Conservation (phyloP, 805 yeast genomes). For the Yarrowia yakushimensis region DNA sequence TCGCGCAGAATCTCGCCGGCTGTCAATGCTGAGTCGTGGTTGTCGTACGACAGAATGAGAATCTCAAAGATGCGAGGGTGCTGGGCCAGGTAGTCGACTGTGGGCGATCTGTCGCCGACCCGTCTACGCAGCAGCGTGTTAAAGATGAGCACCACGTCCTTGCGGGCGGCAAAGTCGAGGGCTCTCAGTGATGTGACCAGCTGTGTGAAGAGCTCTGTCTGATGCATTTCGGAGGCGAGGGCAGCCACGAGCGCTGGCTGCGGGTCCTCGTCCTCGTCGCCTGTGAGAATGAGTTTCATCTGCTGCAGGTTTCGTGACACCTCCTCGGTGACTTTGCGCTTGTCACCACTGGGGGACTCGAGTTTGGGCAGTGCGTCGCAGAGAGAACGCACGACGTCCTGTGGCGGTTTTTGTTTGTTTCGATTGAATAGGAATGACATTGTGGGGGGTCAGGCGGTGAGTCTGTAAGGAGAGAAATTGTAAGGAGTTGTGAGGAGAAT, state of each 20-base stretch:
- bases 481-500: too few species aligned
- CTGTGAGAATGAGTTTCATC: constrained; percentile 61
- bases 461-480: too few species aligned
- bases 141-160: constrained; percentile 72
- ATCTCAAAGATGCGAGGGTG: constrained; percentile 62
- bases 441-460: too few species aligned
- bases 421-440: constrained; percentile 92
- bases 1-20: constrained; percentile 80
- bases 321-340: constrained; percentile 39
- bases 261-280: constrained; percentile 54
- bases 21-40: constrained; percentile 65
- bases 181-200: constrained; percentile 57
- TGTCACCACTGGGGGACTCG: constrained; percentile 38
- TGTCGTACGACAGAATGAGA: constrained; percentile 70
- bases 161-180: constrained; percentile 85
- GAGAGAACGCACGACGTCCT: constrained; percentile 72
- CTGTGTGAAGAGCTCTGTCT: constrained; percentile 62
- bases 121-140: constrained; percentile 74
- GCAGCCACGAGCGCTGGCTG: constrained; percentile 71
- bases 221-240: constrained; percentile 75
- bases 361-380: constrained; percentile 65
- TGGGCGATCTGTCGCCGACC: constrained; percentile 72
- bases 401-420: constrained; percentile 78
- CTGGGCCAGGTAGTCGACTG: constrained; percentile 74
- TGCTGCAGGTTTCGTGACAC: constrained; percentile 52